phyloP scores from a whole-genome alignment of 257 asterid genomes.

The Solanum habrochaites region DNA sequence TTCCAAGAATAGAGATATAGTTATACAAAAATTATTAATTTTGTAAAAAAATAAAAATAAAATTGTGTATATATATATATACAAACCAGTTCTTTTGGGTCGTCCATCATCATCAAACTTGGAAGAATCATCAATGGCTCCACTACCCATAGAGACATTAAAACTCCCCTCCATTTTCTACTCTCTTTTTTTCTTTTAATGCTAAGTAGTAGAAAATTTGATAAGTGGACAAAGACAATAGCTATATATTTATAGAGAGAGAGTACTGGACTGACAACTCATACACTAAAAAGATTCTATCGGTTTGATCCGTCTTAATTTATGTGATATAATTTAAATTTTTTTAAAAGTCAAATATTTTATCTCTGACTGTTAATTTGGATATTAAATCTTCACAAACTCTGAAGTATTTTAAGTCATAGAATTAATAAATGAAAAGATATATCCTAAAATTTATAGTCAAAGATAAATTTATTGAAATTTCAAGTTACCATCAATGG shows the following conservation, averaged over 20 bases:
- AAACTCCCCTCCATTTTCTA: constrained; percentile 1
- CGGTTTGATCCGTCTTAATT: fast-evolving
- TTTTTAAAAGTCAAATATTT: neutral
- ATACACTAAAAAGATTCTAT: neutral
- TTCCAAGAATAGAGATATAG: neutral
- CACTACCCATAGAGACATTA: constrained; percentile 2
- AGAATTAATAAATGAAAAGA: too few species aligned
- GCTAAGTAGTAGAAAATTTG: neutral
- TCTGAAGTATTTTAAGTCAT: too few species aligned
- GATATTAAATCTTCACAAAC: too few species aligned
- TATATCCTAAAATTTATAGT: too few species aligned
- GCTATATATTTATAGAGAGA: neutral
- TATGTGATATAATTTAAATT: neutral
- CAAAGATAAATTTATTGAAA: too few species aligned
- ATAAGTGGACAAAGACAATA: neutral
- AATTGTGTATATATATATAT: neutral
- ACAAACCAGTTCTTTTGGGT: constrained; percentile 23
- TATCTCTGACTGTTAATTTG: too few species aligned
- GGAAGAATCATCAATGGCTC: constrained; percentile 8
- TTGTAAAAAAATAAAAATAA: neutral
- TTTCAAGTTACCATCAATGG: too few species aligned
- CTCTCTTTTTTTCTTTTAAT: neutral
- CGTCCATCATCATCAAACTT: constrained; percentile 26
- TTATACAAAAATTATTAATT: neutral
- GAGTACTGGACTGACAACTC: neutral